Evolutionary conservation across 2,329 filamentous ascomycete species (phyloP).

Genomic region (Sclerotinia minor): DNA sequence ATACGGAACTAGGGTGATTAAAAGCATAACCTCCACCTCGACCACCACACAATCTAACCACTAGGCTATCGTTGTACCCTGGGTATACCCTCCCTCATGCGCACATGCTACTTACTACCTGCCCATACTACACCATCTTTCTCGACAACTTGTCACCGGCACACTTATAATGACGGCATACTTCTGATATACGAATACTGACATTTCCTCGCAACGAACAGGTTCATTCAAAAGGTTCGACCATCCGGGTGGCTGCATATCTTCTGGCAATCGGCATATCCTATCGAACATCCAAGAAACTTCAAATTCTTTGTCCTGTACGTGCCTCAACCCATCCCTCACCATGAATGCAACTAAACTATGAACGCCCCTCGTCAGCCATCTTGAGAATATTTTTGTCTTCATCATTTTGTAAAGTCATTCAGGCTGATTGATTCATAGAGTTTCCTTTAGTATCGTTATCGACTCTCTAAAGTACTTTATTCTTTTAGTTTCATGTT

Average conservation of each 20-base stretch:
- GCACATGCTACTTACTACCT: slow-evolving; percentile 30
- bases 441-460: slow-evolving; percentile 10
- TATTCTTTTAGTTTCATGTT: slow-evolving; percentile 39
- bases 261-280: slow-evolving; percentile 35
- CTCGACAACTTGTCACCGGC: slow-evolving; percentile 33
- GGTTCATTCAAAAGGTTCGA: slow-evolving; percentile 31
- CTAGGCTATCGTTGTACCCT: slow-evolving; percentile 18
- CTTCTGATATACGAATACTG: slow-evolving; percentile 29
- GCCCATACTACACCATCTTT: slow-evolving; percentile 22
- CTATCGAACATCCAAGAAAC: slow-evolving; percentile 35
- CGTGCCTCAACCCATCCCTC: slow-evolving; percentile 31
- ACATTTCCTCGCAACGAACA: slow-evolving; percentile 33
- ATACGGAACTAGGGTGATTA: slow-evolving; percentile 11
- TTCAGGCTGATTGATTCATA: slow-evolving; percentile 18
- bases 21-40: slow-evolving; percentile 18
- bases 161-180: slow-evolving; percentile 36
- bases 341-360: slow-evolving; percentile 23
- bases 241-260: slow-evolving; percentile 41
- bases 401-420: slow-evolving; percentile 8
- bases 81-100: slow-evolving; percentile 15
- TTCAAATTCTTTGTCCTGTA: slow-evolving; percentile 36
- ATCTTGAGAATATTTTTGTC: slow-evolving; percentile 10
- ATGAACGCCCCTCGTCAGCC: slow-evolving; percentile 23
- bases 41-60: slow-evolving; percentile 30
- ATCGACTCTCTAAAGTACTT: slow-evolving; percentile 30